Percentiles rank a stretch among this genome's conserved stretches.
These are phyloP conservation scores for Salix brachista DNA, from an alignment of 345 rosid species.

Conservation along the genomic window DNA sequence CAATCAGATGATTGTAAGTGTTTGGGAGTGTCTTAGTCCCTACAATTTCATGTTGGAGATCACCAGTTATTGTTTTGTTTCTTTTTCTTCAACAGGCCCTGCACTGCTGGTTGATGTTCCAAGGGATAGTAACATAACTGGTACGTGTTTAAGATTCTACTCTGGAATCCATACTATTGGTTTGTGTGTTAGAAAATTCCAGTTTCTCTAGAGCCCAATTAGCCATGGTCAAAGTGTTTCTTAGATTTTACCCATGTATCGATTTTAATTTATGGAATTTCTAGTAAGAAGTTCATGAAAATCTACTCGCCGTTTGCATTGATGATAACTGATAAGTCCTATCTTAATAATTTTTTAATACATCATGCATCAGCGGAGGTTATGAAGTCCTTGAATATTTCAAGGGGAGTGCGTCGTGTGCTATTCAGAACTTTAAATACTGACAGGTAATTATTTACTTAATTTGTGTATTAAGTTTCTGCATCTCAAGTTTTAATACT, in stretches of 20 bases:
- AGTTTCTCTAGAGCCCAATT: no score
- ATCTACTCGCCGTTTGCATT: no score
- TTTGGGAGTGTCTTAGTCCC: not conserved
- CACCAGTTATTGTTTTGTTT: not conserved
- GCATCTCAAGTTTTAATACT: no score
- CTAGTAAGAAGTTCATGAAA: no score
- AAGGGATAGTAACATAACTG: slow-evolving; percentile 25
- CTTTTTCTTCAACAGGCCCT: slow-evolving; percentile 14
- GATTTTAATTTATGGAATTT: no score
- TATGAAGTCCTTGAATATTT: slow-evolving; percentile 28
- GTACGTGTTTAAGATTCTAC: slow-evolving; percentile 4
- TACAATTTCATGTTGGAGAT: not conserved
- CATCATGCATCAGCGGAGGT: slow-evolving; percentile 22
- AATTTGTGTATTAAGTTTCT: not conserved
- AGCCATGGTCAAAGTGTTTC: no score
- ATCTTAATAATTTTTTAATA: no score
- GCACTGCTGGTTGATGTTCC: slow-evolving; percentile 26
- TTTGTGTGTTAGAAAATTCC: no score
- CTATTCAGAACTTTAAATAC: slow-evolving; percentile 32
- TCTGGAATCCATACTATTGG: no score
- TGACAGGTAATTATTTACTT: slow-evolving; percentile 13
- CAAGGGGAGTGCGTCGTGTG: slow-evolving; percentile 25
- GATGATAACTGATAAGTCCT: not conserved
- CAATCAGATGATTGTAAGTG: no score
- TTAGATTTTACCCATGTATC: no score